Percentiles rank a stretch among this genome's conserved stretches.
Conservation (phyloP, 352 stramenopile genomes). For the Pythium brachiatum region DNA sequence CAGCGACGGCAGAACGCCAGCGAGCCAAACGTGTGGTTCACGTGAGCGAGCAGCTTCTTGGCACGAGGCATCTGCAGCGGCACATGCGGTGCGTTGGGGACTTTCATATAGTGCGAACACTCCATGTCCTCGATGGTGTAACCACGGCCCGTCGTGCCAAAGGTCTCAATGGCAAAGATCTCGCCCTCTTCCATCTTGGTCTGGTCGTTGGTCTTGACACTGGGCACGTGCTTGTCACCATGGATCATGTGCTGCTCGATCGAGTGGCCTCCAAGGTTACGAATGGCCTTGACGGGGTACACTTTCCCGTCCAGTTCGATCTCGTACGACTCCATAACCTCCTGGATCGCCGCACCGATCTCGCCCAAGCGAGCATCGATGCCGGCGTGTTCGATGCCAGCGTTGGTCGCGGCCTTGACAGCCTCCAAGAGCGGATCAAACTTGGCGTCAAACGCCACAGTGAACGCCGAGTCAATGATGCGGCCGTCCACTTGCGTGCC, state of each 20-base stretch:
- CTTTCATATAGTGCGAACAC: constrained; percentile 98
- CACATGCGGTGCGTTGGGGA: constrained; percentile 94
- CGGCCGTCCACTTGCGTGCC: constrained; percentile 94
- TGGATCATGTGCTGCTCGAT: constrained; percentile 97
- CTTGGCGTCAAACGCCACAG: constrained; percentile 91
- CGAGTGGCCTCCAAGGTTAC: constrained; percentile 98
- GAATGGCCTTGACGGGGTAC: constrained; percentile 94
- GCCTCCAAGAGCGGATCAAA: constrained; percentile 90
- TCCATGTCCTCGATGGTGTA: constrained; percentile 94
- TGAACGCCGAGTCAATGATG: constrained; percentile 97
- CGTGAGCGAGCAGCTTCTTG: constrained; percentile 96
- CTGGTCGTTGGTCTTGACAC: constrained; percentile 91
- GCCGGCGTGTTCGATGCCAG: constrained; percentile 85
- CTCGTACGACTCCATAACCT: constrained; percentile 98
- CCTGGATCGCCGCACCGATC: constrained; percentile 94
- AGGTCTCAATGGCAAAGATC: constrained; percentile 98
- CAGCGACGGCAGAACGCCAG: constrained; percentile 97
- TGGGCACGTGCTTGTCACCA: constrained; percentile 96
- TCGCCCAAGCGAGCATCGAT: constrained; percentile 95
- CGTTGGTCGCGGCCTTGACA: constrained; percentile 89
- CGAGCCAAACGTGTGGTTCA: constrained; percentile 99
- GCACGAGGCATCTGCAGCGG: constrained; percentile 88
- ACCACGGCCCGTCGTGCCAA: constrained; percentile 86
- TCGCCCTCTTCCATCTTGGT: constrained; percentile 99
- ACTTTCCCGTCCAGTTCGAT: constrained; percentile 95